Base-by-base conservation (phyloP, 345 rosid genomes). In the Ailanthus altissimus region DNA sequence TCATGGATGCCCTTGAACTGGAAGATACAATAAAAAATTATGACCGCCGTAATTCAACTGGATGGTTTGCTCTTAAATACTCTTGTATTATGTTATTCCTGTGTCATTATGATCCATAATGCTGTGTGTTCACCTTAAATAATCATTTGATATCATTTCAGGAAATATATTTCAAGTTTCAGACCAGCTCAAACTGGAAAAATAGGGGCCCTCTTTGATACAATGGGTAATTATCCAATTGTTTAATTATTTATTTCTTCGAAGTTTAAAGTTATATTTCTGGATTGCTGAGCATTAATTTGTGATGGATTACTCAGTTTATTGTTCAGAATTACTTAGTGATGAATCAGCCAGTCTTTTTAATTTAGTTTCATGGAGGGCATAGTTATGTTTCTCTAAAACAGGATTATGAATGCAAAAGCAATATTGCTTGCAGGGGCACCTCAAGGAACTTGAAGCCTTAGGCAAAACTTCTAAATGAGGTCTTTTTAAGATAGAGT, bases 101-200 rank as follows among this genome's bases (percentile, higher is more conserved):
- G 4, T 77, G 54, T 72, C 46, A 77, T 45, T 45, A 43, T 72
- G 7, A 28, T 67, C 36, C 57, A 23, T 77, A 32, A 64, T 26
- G 45, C 58, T 64, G 72, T 21, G 49, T 47, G 60, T 50, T 68
- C 46, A 72, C 77, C 79, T 74, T 50, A 64, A 77, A 68, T 56
- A 23, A 69, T 59, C 45, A 43, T 70, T 43, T 81, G 60, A 57
- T 72, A 46, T 72, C 16, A 72, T 78, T 76, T 72, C 85, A 97
- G 99, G 98, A 91, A 84, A 89, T 97, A 89, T 77, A 76, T 97
- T 65, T 97, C 99, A 74, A 94, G 98, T 90, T 86, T 94, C 83
- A 88, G 96, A 85, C 81, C 91, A 67, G 79, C 56, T 71, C 86
- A 93, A 79, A 86, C 76, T 36, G 98, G 98, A 66, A 87, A 88